Evolutionary conservation across 2,329 filamentous ascomycete species (phyloP).

Genomic region (Penicillium sp.): DNA sequence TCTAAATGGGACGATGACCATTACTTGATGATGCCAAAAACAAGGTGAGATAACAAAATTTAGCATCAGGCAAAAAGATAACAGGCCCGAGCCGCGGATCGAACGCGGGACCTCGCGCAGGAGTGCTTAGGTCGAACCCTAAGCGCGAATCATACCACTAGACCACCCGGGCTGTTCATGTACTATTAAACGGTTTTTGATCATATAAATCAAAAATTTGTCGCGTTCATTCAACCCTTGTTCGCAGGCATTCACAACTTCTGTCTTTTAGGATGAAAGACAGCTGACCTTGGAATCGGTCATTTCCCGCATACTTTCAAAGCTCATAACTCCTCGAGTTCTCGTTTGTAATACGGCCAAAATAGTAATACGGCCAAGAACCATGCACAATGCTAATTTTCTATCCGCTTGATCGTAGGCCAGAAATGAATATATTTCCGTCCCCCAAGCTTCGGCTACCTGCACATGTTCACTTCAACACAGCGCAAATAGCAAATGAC

Average conservation of each 20-base stretch:
- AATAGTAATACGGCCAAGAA: not conserved
- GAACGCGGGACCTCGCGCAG: constrained; percentile 6
- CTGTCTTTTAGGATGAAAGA: too few relatives aligned
- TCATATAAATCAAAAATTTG: too few relatives aligned
- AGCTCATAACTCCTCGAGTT: too few relatives aligned
- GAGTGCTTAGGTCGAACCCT: constrained; percentile 6
- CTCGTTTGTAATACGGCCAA: not conserved
- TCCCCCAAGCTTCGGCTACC: not conserved
- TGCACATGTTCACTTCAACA: not conserved
- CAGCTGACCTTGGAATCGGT: too few relatives aligned
- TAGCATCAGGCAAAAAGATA: not conserved
- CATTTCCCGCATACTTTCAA: too few relatives aligned
- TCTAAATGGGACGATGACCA: too few relatives aligned
- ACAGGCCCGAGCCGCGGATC: constrained; percentile 1
- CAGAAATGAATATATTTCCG: not conserved
- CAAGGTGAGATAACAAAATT: not conserved
- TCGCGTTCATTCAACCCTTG: too few relatives aligned
- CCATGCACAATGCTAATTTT: not conserved
- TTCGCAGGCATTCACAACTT: too few relatives aligned
- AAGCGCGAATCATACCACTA: constrained; percentile 13
- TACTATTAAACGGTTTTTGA: too few relatives aligned
- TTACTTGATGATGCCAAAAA: not conserved
- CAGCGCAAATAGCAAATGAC: not conserved
- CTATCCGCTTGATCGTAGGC: not conserved
- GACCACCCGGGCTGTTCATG: constrained; percentile 6